Evolutionary conservation across 768 basidiomycete genomes (phyloP), one percentile per base, ranked within the genome.

Genomic region (Tricholoma flavovirens): DNA sequence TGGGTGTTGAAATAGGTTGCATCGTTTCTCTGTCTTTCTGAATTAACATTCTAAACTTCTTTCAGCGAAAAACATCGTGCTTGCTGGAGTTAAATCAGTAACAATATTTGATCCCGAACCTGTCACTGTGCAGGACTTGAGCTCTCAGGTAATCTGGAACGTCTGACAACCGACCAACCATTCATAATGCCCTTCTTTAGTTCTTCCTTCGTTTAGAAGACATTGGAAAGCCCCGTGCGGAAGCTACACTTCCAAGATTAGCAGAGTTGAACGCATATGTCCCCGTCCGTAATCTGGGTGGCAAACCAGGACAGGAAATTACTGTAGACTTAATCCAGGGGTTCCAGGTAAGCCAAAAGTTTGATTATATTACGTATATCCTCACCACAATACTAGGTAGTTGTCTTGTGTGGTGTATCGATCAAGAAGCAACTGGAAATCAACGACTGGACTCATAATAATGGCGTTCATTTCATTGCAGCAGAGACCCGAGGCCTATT

Each of bases 41-140:
- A 7, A 51, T 36, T 10, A 4, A 51, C 22, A 54, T 43, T n/a
- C n/a, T 50, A 24, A 57, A 59, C 57, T 15, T 51, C 22, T 35
- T 61, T 5, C 62, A 93, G 96, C 97, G 59, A 99, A 99, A 79
- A 93, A 99, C 68, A 79, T 98, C 55, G 87, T 84, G 54, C 79
- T 99, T 54, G 97, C 97, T 49, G 97, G 97, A 56, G 97, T 99
- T 51, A 98, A 97, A 74, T 93, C 92, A 5, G 96, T 98, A 29
- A 95, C 95, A 5, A 80, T 98, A 55, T 98, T 84, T 67, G 97
- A 99, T 71, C 95, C 95, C 8, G 88, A 93, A 62, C 88, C 83
- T 10, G 91, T 94, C 10, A 80, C 83, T 21, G 65, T 94, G n/a
- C 85, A 88, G 60, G 97, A 99, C 74, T 78, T 99, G 49, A 90